A percentile compares a stretch with the other conserved stretches of the same genome.
phyloP scores from a whole-genome alignment of 1,139 yeast species.

The Pichia sp. region DNA sequence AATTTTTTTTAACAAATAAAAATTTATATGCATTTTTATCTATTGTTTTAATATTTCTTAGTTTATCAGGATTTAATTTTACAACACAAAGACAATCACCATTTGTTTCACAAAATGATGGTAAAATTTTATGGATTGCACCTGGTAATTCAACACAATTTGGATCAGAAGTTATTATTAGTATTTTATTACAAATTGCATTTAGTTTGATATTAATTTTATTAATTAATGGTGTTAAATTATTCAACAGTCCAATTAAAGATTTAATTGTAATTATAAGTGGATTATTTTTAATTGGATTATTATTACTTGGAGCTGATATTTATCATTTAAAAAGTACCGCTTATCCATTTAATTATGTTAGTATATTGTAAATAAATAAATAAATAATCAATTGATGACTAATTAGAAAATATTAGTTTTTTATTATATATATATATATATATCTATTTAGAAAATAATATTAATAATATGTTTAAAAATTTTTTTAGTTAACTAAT shows the following conservation, averaged over 20 bases:
- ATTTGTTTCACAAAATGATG: constrained; percentile 44
- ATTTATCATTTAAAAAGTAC: constrained; percentile 35
- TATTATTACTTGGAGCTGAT: constrained; percentile 31
- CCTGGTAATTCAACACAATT: constrained; percentile 64
- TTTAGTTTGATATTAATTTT: constrained; percentile 37
- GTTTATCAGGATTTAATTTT: constrained; percentile 59
- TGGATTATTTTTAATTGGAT: constrained; percentile 28
- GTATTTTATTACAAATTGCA: constrained; percentile 38
- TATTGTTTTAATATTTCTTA: constrained; percentile 37
- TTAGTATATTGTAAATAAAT: constrained; percentile 11
- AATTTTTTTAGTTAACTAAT: background rate
- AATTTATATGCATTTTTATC: constrained; percentile 33
- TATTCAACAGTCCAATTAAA: constrained; percentile 7
- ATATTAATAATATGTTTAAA: background rate
- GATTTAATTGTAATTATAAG: constrained; percentile 21
- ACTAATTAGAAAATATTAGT: background rate
- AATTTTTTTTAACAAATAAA: constrained; percentile 10
- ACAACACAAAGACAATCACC: constrained; percentile 55
- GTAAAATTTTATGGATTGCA: constrained; percentile 43
- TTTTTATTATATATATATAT: background rate
- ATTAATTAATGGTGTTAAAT: constrained; percentile 27
- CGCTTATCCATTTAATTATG: constrained; percentile 30
- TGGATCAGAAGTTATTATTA: constrained; percentile 57
- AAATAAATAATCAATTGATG: background rate
- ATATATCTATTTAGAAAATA: too few species aligned